Conservation (phyloP, 495 filamentous ascomycete species). For the Hypoxylon cercidicola region DNA sequence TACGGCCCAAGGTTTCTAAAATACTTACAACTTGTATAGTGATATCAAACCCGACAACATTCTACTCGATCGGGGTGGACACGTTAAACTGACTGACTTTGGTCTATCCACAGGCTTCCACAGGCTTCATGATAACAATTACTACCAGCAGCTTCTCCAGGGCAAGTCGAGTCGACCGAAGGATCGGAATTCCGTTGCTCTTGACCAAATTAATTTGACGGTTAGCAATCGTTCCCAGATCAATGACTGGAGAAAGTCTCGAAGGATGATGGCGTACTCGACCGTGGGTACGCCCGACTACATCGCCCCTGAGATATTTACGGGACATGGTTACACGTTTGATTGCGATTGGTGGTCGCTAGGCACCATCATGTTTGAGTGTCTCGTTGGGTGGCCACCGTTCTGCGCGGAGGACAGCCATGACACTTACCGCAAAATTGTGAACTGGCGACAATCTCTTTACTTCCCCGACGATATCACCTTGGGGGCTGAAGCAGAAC, state of each 20-base stretch:
- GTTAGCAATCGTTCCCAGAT: slow-evolving; percentile 96
- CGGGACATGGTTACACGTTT: slow-evolving; percentile 91
- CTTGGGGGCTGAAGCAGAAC: slow-evolving; percentile 85
- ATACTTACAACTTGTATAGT: slow-evolving; percentile 59
- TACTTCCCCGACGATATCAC: slow-evolving; percentile 97
- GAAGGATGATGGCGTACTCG: slow-evolving; percentile 94
- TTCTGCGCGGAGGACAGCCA: slow-evolving; percentile 98
- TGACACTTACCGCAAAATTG: slow-evolving; percentile 98
- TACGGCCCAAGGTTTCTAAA: slow-evolving; percentile 10
- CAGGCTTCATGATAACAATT: slow-evolving; percentile 96
- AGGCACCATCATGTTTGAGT: slow-evolving; percentile 99
- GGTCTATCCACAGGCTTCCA: slow-evolving; percentile 98
- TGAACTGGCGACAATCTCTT: slow-evolving; percentile 94
- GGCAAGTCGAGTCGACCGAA: slow-evolving; percentile 77
- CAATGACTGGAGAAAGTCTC: slow-evolving; percentile 98
- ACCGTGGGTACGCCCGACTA: slow-evolving; percentile 99
- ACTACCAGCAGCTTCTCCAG: slow-evolving; percentile 96
- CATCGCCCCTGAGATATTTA: slow-evolving; percentile 98
- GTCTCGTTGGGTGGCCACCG: slow-evolving; percentile 97
- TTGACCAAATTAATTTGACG: slow-evolving; percentile 97
- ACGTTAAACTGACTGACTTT: slow-evolving; percentile 99
- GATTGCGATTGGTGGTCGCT: slow-evolving; percentile 99
- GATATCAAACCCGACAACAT: slow-evolving; percentile 99
- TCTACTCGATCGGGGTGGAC: slow-evolving; percentile 90
- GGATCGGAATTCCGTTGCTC: slow-evolving; percentile 89